A percentile compares a stretch with the other conserved stretches of the same genome.
These are phyloP conservation scores for Fonsecaea nubica DNA, from an alignment of 2,329 filamentous ascomycete species.

Conservation along the genomic window DNA sequence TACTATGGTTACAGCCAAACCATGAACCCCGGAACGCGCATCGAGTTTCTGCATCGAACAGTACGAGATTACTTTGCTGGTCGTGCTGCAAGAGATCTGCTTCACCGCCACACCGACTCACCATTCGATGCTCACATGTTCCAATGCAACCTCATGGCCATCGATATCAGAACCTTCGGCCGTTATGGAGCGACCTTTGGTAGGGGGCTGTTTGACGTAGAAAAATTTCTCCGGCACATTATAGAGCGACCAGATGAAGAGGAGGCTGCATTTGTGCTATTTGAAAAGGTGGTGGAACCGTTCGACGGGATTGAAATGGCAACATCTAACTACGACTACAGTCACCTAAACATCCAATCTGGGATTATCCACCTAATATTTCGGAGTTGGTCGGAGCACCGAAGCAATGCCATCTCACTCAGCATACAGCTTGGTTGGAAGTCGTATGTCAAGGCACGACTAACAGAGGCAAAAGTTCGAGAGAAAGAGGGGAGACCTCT, in stretches of 20 bases:
- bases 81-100: slow-evolving; percentile 4
- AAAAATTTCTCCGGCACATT: not conserved
- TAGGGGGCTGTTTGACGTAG: too few species aligned
- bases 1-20: not conserved
- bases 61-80: slow-evolving; percentile 4
- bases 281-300: slow-evolving; percentile 1
- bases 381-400: not conserved
- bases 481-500: slow-evolving; percentile 1
- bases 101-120: not conserved
- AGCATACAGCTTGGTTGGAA: slow-evolving; percentile 3
- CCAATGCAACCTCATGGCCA: not conserved
- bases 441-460: slow-evolving; percentile 7
- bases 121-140: slow-evolving; percentile 10
- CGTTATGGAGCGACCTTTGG: too few species aligned
- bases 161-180: not conserved
- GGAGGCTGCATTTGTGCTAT: not conserved
- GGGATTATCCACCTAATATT: not conserved
- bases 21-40: not conserved
- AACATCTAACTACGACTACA: too few species aligned
- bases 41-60: slow-evolving; percentile 5
- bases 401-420: not conserved
- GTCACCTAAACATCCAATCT: too few species aligned
- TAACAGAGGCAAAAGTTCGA: not conserved
- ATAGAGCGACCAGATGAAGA: not conserved
- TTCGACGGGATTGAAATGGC: not conserved